These are phyloP conservation scores for Claviceps sp. DNA, from an alignment of 2,329 filamentous ascomycete genomes.

Conservation along the genomic window DNA sequence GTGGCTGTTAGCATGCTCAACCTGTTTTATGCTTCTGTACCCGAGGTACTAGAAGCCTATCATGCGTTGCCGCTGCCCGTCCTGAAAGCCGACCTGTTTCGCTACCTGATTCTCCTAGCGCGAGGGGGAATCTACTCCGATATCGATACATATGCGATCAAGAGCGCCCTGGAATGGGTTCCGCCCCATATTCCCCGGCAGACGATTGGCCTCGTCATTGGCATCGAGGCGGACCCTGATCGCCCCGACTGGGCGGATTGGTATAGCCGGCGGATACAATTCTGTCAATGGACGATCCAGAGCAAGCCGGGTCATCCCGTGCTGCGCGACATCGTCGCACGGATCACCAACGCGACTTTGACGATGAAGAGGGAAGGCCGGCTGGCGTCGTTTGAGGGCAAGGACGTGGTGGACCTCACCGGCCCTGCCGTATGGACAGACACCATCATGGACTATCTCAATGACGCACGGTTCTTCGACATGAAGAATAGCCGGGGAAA, in stretches of 20 bases:
- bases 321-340: constrained; percentile 72
- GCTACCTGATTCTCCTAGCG: constrained; percentile 54
- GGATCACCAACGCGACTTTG: constrained; percentile 73
- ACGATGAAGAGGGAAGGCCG: constrained; percentile 54
- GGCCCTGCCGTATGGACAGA: constrained; percentile 95
- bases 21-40: constrained; percentile 73
- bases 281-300: constrained; percentile 99
- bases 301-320: constrained; percentile 88
- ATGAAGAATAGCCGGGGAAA: constrained; percentile 55
- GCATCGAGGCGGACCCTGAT: constrained; percentile 93
- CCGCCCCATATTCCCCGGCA: constrained; percentile 63
- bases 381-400: constrained; percentile 46
- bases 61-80: constrained; percentile 58
- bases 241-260: constrained; percentile 84
- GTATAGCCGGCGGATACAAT: constrained; percentile 94
- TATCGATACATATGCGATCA: constrained; percentile 81
- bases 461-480: constrained; percentile 79
- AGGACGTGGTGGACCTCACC: constrained; percentile 82
- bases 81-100: constrained; percentile 68
- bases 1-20: constrained; percentile 70
- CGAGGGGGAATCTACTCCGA: constrained; percentile 64
- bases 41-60: constrained; percentile 69
- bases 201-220: constrained; percentile 74
- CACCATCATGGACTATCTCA: constrained; percentile 82
- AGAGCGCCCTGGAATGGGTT: constrained; percentile 77